phyloP scores from a whole-genome alignment of 805 yeast genomes.

The Starmerella riodocensis region DNA sequence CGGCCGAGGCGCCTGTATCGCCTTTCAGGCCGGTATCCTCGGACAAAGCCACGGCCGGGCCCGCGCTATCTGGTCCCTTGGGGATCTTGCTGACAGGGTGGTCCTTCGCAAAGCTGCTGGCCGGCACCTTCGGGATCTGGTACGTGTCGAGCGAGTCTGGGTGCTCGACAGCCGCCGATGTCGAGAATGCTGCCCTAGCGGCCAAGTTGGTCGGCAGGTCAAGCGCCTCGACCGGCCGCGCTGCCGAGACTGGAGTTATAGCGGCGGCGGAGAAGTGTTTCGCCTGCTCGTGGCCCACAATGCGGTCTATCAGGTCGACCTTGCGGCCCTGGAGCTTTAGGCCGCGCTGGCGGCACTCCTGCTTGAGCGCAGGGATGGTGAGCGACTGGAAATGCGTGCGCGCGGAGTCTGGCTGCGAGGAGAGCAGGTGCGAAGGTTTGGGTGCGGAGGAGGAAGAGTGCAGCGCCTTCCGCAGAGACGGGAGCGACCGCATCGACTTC shows the following conservation, averaged over 20 bases:
- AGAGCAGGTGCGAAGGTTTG: slow-evolving; percentile 25
- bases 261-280: slow-evolving; percentile 16
- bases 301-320: slow-evolving; percentile 37
- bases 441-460: slow-evolving; percentile 24
- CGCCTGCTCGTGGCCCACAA: slow-evolving; percentile 21
- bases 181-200: slow-evolving; percentile 12
- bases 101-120: slow-evolving; percentile 26
- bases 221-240: neutral
- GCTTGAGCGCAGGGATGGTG: slow-evolving; percentile 43
- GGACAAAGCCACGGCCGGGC: slow-evolving; percentile 9
- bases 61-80: slow-evolving; percentile 21
- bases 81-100: slow-evolving; percentile 24
- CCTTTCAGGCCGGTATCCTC: slow-evolving; percentile 4
- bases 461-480: slow-evolving; percentile 18
- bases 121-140: slow-evolving; percentile 15
- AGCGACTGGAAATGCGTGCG: slow-evolving; percentile 28
- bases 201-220: neutral
- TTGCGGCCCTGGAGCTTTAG: slow-evolving; percentile 50
- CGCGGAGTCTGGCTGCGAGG: slow-evolving; percentile 13
- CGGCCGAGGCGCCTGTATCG: slow-evolving; percentile 18
- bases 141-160: slow-evolving; percentile 4
- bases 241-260: neutral
- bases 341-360: slow-evolving; percentile 48
- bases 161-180: slow-evolving; percentile 6
- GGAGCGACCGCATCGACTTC: slow-evolving; percentile 21